Percentiles rank a stretch among this genome's conserved stretches.
Conservation (phyloP, 192 early-diverging fungal species). For the Backusella liffmaniae region DNA sequence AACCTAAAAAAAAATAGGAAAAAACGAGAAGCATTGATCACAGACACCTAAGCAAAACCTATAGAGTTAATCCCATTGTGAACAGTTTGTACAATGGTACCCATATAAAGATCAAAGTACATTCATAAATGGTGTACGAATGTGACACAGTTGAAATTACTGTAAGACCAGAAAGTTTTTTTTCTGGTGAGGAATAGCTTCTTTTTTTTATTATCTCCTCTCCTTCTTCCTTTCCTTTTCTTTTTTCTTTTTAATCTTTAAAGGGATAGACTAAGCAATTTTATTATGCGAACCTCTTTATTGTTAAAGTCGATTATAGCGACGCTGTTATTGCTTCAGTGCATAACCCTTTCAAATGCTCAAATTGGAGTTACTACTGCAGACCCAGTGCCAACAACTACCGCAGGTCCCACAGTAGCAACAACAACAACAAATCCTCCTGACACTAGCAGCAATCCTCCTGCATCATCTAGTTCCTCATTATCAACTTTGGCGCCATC, state of each 20-base stretch:
- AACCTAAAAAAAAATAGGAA: background rate
- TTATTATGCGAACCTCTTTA: background rate
- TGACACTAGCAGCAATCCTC: background rate
- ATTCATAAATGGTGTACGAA: slow-evolving; percentile 6
- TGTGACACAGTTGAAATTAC: background rate
- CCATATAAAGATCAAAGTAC: background rate
- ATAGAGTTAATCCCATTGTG: background rate
- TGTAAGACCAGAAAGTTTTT: background rate
- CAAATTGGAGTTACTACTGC: background rate
- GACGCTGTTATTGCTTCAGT: background rate
- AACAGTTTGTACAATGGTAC: background rate
- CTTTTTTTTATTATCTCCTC: slow-evolving; percentile 3
- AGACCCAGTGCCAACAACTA: background rate
- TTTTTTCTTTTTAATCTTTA: slow-evolving; percentile 1
- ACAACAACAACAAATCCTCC: background rate
- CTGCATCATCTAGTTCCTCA: background rate
- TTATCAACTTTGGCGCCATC: background rate
- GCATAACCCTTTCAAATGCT: slow-evolving; percentile 1
- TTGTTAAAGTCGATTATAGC: background rate
- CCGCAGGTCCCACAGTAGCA: background rate
- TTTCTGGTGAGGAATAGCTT: background rate
- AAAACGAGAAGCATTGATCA: background rate
- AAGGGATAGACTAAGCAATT: background rate
- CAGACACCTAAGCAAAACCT: background rate
- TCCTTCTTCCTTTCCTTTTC: background rate